Conservation (phyloP, 495 filamentous ascomycete species). For the Hypoxylon crocopeplum region DNA sequence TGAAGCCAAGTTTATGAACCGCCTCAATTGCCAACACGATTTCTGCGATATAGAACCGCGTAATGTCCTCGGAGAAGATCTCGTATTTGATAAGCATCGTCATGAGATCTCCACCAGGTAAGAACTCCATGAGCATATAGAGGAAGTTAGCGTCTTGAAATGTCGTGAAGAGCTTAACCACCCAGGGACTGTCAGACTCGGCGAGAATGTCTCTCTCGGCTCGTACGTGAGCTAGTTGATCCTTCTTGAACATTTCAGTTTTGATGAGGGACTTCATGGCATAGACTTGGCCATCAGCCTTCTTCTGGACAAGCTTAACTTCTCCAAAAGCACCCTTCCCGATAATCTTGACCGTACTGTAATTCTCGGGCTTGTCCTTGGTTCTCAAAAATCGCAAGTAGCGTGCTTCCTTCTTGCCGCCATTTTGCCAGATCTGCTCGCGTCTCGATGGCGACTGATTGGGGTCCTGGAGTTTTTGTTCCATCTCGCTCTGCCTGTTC, state of each 20-base stretch:
- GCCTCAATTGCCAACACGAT: slow-evolving; percentile 97
- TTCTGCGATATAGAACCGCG: slow-evolving; percentile 98
- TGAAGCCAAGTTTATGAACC: slow-evolving; percentile 96
- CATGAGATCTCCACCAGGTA: slow-evolving; percentile 98
- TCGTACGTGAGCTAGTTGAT: slow-evolving; percentile 98
- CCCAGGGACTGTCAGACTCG: slow-evolving; percentile 98
- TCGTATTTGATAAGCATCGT: slow-evolving; percentile 99
- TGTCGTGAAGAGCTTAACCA: slow-evolving; percentile 96
- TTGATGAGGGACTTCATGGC: slow-evolving; percentile 98
- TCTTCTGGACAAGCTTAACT: slow-evolving; percentile 94
- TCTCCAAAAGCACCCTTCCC: slow-evolving; percentile 99
- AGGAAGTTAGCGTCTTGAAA: slow-evolving; percentile 96
- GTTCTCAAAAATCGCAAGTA: slow-evolving; percentile 95
- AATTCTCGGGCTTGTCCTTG: slow-evolving; percentile 89
- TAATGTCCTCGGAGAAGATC: slow-evolving; percentile 98
- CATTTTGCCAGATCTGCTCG: slow-evolving; percentile 76
- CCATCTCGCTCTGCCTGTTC: slow-evolving; percentile 84
- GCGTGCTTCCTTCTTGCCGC: slow-evolving; percentile 82
- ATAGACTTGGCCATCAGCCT: slow-evolving; percentile 95
- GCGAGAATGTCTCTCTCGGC: slow-evolving; percentile 97
- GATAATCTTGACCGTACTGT: slow-evolving; percentile 94
- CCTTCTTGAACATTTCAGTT: slow-evolving; percentile 99
- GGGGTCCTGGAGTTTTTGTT: slow-evolving; percentile 77
- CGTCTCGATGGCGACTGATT: slow-evolving; percentile 76
- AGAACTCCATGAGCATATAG: slow-evolving; percentile 99